These are phyloP conservation scores for Brettanomyces naardenensis DNA, from an alignment of 805 yeast genomes.

Conservation along the genomic window DNA sequence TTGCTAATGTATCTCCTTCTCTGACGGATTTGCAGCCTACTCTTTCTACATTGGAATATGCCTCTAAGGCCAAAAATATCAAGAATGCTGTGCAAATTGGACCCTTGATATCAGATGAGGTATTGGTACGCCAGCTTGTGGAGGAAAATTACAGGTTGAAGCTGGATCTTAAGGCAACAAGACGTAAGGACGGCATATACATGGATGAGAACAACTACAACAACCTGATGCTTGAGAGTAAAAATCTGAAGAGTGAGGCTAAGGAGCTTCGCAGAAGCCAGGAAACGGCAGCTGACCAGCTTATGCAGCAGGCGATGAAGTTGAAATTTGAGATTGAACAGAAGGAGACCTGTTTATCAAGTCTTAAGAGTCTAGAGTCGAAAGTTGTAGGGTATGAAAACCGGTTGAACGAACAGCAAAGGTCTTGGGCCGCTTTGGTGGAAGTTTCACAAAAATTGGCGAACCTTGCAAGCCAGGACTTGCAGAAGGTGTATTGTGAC, in stretches of 20 bases:
- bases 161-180: constrained; percentile 52
- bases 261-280: constrained; percentile 36
- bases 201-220: constrained; percentile 55
- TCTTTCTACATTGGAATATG: constrained; percentile 45
- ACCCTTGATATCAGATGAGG: constrained; percentile 33
- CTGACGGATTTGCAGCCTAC: constrained; percentile 41
- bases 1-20: constrained; percentile 78
- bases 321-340: not conserved
- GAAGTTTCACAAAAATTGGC: not conserved
- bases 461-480: not conserved
- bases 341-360: constrained; percentile 7
- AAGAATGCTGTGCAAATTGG: constrained; percentile 45
- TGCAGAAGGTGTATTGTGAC: not conserved
- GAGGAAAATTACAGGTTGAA: constrained; percentile 37
- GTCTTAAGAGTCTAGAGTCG: constrained; percentile 18
- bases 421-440: constrained; percentile 7
- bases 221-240: constrained; percentile 39
- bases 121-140: constrained; percentile 36
- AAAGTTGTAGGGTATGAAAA: constrained; percentile 25
- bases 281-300: constrained; percentile 32
- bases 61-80: constrained; percentile 48
- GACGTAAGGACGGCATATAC: constrained; percentile 57
- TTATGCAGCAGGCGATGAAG: constrained; percentile 13
- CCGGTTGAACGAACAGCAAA: constrained; percentile 19
- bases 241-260: constrained; percentile 41